Base-by-base conservation (phyloP, 441 rosid species). In the Euphorbia celastroides region DNA sequence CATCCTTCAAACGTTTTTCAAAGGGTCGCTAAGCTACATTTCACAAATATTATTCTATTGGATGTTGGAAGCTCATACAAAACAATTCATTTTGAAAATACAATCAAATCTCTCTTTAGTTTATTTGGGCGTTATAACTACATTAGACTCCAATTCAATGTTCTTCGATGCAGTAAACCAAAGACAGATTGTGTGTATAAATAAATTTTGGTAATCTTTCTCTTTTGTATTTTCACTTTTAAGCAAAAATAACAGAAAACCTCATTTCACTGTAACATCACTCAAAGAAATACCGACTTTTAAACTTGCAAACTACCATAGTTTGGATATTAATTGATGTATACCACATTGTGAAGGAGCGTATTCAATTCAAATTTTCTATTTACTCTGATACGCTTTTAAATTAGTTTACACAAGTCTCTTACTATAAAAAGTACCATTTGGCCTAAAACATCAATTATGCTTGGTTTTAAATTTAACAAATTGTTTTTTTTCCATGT, bases 181-280 rank as follows among this genome's bases (percentile, higher is more conserved):
- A n/a, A n/a, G n/a, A n/a, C n/a, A n/a, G n/a, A n/a, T n/a, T n/a
- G n/a, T n/a, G n/a, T n/a, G n/a, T n/a, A n/a, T n/a, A n/a, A n/a
- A n/a, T n/a, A n/a, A n/a, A n/a, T n/a, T n/a, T n/a, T n/a, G n/a
- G n/a, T n/a, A n/a, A n/a, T n/a, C n/a, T n/a, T n/a, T n/a, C n/a
- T n/a, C n/a, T n/a, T n/a, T n/a, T n/a, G n/a, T n/a, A n/a, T n/a
- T n/a, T n/a, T n/a, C n/a, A n/a, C n/a, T n/a, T n/a, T n/a, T n/a
- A n/a, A n/a, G n/a, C n/a, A n/a, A n/a, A 22, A 52, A 5, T 23
- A 52, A 52, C 57, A 55, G 31, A 55, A 55, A 52, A 6, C 46
- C 46, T 59, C 63, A 9, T 59, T 13, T 59, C 26, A 59, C 46
- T 31, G 63, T 59, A 32, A 59, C 63, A 59, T 59, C 46, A 19